Evolutionary conservation across 2,329 filamentous ascomycete species (phyloP).

Genomic region (Chalaropsis thielavioides): DNA sequence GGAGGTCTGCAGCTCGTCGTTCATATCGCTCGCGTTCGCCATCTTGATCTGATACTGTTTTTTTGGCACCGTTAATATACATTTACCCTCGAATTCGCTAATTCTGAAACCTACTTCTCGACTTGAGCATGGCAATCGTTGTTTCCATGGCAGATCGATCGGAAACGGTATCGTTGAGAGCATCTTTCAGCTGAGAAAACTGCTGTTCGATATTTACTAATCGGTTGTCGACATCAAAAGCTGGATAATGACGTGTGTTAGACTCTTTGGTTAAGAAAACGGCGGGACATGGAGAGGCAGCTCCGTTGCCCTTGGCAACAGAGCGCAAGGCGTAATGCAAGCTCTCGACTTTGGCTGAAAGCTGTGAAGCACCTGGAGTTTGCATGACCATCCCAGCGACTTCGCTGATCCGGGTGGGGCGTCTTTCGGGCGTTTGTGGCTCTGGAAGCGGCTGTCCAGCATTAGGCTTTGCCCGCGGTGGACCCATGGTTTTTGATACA

Average conservation of each 20-base stretch:
- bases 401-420: neutral
- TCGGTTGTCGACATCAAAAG: slow-evolving; percentile 65
- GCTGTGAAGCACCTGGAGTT: neutral
- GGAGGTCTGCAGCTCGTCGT: slow-evolving; percentile 49
- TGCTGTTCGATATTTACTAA: slow-evolving; percentile 64
- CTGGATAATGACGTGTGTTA: slow-evolving; percentile 50
- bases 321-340: slow-evolving; percentile 19
- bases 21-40: slow-evolving; percentile 32
- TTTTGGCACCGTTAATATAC: neutral
- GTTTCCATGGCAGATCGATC: slow-evolving; percentile 60
- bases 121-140: slow-evolving; percentile 58
- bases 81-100: too few relatives aligned
- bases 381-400: neutral
- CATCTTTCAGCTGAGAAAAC: slow-evolving; percentile 55
- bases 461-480: neutral
- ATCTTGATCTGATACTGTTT: slow-evolving; percentile 36
- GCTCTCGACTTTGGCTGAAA: slow-evolving; percentile 1
- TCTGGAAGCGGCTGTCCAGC: neutral
- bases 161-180: slow-evolving; percentile 53
- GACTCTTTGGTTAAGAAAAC: slow-evolving; percentile 54
- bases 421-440: slow-evolving; percentile 1
- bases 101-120: slow-evolving; percentile 45
- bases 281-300: slow-evolving; percentile 17
- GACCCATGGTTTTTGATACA: neutral
- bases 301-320: slow-evolving; percentile 16